phyloP scores from a whole-genome alignment of 495 filamentous ascomycete genomes.

The Xylaria grammica region DNA sequence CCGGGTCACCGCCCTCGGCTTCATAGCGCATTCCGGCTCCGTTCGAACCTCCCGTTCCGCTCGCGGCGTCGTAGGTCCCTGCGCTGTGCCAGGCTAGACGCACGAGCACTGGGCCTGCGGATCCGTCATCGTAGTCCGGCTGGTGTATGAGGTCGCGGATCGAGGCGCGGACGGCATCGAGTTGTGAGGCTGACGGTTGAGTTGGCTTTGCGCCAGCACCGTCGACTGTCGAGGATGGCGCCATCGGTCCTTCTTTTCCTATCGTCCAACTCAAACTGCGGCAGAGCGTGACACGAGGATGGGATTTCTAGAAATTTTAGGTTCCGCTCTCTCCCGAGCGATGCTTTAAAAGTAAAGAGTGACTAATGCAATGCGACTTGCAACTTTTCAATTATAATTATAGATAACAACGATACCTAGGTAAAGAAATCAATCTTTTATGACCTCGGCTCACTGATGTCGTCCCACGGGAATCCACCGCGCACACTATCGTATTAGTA shows the following conservation, averaged over 20 bases:
- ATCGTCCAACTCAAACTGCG: too few relatives aligned
- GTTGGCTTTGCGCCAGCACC: background rate
- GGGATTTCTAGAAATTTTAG: too few relatives aligned
- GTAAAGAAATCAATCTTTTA: background rate
- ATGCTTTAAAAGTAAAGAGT: too few relatives aligned
- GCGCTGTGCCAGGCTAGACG: conserved; percentile 68
- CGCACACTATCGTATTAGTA: background rate
- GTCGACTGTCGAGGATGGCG: background rate
- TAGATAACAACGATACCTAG: background rate
- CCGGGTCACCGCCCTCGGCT: conserved; percentile 65
- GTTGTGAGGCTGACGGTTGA: conserved; percentile 5
- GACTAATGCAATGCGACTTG: too few relatives aligned
- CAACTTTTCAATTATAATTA: background rate
- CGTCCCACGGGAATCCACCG: background rate
- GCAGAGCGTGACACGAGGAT: too few relatives aligned
- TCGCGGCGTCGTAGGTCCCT: conserved; percentile 63
- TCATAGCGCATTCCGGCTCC: conserved; percentile 71
- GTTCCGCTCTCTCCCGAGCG: too few relatives aligned
- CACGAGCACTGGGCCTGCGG: conserved; percentile 65
- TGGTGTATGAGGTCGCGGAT: conserved; percentile 48
- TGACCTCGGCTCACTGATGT: conserved; percentile 8
- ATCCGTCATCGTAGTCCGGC: conserved; percentile 67
- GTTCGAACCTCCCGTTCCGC: conserved; percentile 66
- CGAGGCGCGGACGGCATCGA: conserved; percentile 17
- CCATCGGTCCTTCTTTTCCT: background rate